phyloP scores from a whole-genome alignment of 1,139 yeast genomes.

The Blastobotrys arbuscula region DNA sequence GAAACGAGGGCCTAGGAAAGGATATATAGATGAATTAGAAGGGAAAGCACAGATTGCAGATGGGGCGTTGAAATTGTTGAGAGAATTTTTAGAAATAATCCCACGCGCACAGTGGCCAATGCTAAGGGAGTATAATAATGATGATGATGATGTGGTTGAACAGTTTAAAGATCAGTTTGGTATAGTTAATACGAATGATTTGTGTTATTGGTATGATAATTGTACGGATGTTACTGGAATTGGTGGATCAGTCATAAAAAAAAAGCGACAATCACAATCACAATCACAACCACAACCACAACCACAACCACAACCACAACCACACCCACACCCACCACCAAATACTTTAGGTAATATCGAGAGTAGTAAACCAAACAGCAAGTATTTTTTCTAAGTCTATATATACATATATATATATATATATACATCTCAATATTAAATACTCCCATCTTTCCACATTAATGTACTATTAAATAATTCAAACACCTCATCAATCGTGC shows the following conservation, averaged over 20 bases:
- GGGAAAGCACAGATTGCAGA: slow-evolving; percentile 9
- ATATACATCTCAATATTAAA: neutral
- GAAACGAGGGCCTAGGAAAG: slow-evolving; percentile 16
- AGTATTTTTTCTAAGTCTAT: slow-evolving; percentile 12
- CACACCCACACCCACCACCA: neutral
- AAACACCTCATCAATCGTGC: slow-evolving; percentile 14
- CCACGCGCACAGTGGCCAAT: slow-evolving; percentile 15
- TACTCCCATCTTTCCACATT: slow-evolving; percentile 8
- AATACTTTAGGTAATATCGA: neutral
- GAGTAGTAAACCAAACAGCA: neutral
- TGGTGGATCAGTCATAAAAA: too few species aligned
- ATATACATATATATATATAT: neutral
- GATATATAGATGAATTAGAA: slow-evolving; percentile 16
- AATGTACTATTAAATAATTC: slow-evolving; percentile 14
- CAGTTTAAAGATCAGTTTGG: slow-evolving; percentile 3
- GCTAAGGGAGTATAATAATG: slow-evolving; percentile 1
- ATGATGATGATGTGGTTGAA: slow-evolving; percentile 1
- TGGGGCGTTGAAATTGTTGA: slow-evolving; percentile 7
- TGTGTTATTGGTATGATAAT: neutral
- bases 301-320: neutral
- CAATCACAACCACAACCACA: neutral
- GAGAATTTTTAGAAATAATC: slow-evolving; percentile 6
- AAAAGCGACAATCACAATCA: neutral
- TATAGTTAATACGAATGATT: slow-evolving; percentile 2
- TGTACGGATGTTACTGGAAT: neutral